Conservation (phyloP, 306 rosid genomes). For the Calophaca sinica region DNA sequence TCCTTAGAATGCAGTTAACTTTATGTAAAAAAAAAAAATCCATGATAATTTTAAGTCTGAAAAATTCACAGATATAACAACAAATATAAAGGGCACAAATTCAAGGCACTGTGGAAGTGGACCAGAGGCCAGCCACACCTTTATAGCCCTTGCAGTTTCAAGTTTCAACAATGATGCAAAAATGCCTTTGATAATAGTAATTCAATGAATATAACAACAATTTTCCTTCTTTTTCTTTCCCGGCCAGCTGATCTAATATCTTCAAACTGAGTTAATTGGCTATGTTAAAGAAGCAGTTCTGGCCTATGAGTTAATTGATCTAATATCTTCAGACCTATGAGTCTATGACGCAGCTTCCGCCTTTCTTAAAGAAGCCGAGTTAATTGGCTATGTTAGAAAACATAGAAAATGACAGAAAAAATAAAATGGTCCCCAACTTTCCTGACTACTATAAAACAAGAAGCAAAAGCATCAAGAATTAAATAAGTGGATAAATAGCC, state of each 20-base stretch:
- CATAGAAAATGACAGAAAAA: conserved; percentile 59
- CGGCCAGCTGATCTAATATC: conserved; percentile 52
- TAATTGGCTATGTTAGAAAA: conserved; percentile 60
- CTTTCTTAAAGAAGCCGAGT: conserved; percentile 61
- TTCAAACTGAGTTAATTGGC: too few relatives aligned
- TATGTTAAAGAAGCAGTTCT: too few relatives aligned
- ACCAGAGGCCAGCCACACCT: conserved; percentile 30
- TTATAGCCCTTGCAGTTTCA: conserved; percentile 45
- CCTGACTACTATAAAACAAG: conserved; percentile 54
- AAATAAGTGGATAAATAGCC: too few relatives aligned
- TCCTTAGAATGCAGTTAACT: too few relatives aligned
- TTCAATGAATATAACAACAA: conserved; percentile 41
- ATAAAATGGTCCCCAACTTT: conserved; percentile 68
- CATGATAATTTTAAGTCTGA: too few relatives aligned
- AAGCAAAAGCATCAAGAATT: conserved; percentile 63
- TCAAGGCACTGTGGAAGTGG: conserved; percentile 40
- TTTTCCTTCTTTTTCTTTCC: conserved; percentile 28
- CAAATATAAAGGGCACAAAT: conserved; percentile 24
- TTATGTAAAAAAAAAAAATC: too few relatives aligned
- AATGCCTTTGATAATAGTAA: conserved; percentile 48
- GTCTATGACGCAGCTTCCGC: conserved; percentile 61
- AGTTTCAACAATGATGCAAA: conserved; percentile 51
- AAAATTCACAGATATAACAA: too few relatives aligned
- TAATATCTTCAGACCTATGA: conserved; percentile 53
- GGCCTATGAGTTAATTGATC: too few relatives aligned